These are phyloP conservation scores for Cytidiella melzeri DNA, from an alignment of 768 basidiomycete species.

Conservation along the genomic window DNA sequence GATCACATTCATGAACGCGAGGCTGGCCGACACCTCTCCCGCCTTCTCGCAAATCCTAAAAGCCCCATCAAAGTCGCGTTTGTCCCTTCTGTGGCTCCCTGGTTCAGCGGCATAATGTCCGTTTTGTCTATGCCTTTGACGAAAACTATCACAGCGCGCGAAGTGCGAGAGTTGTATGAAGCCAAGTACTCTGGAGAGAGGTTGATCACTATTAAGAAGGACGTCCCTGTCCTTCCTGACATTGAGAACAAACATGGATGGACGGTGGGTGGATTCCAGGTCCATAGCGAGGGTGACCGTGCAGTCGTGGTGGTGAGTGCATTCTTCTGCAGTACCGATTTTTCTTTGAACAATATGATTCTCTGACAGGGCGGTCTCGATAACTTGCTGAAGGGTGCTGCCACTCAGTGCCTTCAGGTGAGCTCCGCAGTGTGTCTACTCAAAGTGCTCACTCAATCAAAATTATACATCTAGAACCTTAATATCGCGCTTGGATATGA, in stretches of 20 bases:
- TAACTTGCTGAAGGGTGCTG: constrained; percentile 95
- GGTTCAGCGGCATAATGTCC: constrained; percentile 95
- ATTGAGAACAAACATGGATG: constrained; percentile 84
- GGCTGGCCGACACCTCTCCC: constrained; percentile 76
- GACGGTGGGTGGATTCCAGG: constrained; percentile 89
- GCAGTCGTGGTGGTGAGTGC: constrained; percentile 86
- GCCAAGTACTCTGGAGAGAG: constrained; percentile 71
- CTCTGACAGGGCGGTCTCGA: constrained; percentile 80
- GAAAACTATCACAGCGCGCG: constrained; percentile 58
- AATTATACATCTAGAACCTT: constrained; percentile 53
- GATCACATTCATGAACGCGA: constrained; percentile 99
- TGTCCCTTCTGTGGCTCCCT: constrained; percentile 80
- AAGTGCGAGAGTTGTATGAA: constrained; percentile 69
- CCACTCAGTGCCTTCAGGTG: constrained; percentile 97
- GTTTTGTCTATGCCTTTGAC: constrained; percentile 79
- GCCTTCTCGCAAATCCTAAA: constrained; percentile 36
- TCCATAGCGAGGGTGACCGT: constrained; percentile 81
- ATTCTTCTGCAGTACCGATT: not conserved
- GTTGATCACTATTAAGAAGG: constrained; percentile 61
- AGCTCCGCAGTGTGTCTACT: constrained; percentile 26
- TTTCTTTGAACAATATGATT: not conserved
- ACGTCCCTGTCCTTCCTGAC: constrained; percentile 68
- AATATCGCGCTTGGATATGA: constrained; percentile 87
- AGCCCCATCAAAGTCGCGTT: constrained; percentile 64
- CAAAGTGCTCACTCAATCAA: too few relatives aligned